phyloP scores from a whole-genome alignment of 345 rosid genomes.

The Adansonia digitata region DNA sequence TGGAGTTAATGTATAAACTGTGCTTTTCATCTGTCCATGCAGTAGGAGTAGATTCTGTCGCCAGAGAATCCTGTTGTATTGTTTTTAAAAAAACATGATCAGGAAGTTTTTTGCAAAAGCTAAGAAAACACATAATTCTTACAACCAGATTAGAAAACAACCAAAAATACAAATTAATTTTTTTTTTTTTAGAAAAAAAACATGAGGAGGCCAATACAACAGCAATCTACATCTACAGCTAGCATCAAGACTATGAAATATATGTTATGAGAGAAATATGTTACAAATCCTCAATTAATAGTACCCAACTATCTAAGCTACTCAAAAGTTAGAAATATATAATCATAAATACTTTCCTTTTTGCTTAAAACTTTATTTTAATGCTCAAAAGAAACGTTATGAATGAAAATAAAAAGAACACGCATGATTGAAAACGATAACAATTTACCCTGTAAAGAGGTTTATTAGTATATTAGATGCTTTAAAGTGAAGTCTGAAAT shows the following conservation, averaged over 20 bases:
- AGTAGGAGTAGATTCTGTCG: conserved; percentile 28
- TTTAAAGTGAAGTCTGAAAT: neutral
- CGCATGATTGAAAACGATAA: neutral
- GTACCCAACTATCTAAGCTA: neutral
- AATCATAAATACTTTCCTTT: neutral
- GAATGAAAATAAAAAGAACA: neutral
- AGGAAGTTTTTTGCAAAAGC: conserved; percentile 5
- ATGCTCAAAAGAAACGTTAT: neutral
- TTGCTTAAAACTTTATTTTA: neutral
- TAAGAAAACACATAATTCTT: neutral
- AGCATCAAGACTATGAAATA: no score
- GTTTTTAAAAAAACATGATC: neutral
- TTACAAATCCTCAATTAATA: neutral
- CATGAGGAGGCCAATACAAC: neutral
- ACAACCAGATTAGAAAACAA: neutral
- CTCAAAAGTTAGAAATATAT: neutral
- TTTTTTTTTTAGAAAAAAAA: neutral
- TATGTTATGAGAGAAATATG: neutral
- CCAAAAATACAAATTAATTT: neutral
- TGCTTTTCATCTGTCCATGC: conserved; percentile 97
- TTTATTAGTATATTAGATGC: neutral
- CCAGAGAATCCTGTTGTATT: conserved; percentile 34
- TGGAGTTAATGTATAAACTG: conserved; percentile 72
- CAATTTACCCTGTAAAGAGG: neutral
- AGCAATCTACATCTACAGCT: neutral